These are phyloP conservation scores for Pichia sp. DNA, from an alignment of 1,139 yeast genomes.

Conservation along the genomic window DNA sequence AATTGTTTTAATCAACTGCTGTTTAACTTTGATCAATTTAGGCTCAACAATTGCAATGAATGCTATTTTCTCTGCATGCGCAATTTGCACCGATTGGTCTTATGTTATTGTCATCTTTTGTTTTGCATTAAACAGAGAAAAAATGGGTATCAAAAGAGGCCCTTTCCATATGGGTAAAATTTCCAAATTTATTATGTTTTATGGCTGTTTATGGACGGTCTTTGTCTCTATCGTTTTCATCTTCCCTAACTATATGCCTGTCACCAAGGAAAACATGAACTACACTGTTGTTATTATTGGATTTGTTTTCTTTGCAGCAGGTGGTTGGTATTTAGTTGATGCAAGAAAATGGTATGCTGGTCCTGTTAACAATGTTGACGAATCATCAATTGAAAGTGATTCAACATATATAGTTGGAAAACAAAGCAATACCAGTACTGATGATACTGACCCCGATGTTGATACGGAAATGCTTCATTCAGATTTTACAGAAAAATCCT, in stretches of 20 bases:
- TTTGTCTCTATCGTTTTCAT: slow-evolving; percentile 38
- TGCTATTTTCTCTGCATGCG: slow-evolving; percentile 42
- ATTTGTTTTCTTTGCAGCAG: slow-evolving; percentile 24
- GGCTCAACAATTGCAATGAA: slow-evolving; percentile 32
- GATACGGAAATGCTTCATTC: no score
- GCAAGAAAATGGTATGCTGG: slow-evolving; percentile 27
- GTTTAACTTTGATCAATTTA: slow-evolving; percentile 29
- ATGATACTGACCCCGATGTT: no score
- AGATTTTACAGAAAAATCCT: no score
- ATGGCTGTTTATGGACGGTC: slow-evolving; percentile 34
- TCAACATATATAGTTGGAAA: no score
- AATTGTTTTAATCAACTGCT: slow-evolving; percentile 25
- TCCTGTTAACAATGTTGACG: slow-evolving; percentile 24
- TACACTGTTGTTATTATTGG: slow-evolving; percentile 37
- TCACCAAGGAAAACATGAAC: slow-evolving; percentile 39
- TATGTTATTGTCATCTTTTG: slow-evolving; percentile 32
- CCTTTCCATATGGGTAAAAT: slow-evolving; percentile 29
- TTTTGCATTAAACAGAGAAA: slow-evolving; percentile 30
- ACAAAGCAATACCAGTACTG: no score
- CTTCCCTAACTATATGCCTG: slow-evolving; percentile 45
- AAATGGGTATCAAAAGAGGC: slow-evolving; percentile 30
- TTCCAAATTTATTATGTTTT: slow-evolving; percentile 25
- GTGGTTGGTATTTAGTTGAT: slow-evolving; percentile 26
- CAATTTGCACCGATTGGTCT: slow-evolving; percentile 38
- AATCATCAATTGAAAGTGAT: background rate